Base-by-base conservation (phyloP, 352 stramenopile species). In the Poterioochromonas sp. region DNA sequence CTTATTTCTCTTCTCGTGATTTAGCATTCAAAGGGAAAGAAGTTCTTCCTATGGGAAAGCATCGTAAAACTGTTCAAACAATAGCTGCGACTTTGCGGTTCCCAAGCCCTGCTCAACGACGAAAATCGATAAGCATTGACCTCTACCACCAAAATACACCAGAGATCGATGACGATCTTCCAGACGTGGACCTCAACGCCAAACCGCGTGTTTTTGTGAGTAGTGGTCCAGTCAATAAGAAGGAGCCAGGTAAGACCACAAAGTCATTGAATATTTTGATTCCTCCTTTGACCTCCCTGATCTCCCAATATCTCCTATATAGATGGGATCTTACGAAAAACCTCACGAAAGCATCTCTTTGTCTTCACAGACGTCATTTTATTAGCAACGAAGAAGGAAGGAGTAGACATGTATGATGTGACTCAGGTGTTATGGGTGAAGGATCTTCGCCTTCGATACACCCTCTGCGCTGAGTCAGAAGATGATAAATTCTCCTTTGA, bases 331-430 rank as follows among this genome's bases (percentile, higher is more conserved):
- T 40, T 58, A 29, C n/a, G 65, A 3, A 74, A 74, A 39, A 39
- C 12, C 3, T 11, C 22, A 11, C 37, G 65, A 40, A 3, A 37
- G 0, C 29, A 58, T n/a, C 20, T 74, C 3, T 40, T 74, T 29
- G 8, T 74, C 3, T 74, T 74, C 65, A 74, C 3, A 39, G 65
- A 74, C n/a, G 35, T 74, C 3, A 2, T 74, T 22, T 8, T 74
- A 2, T 34, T 74, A 18, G 40, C 39, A 32, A 58, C n/a, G 29
- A 44, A 41, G 26, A 41, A 44, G 32, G 62, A 71, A 43, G 15
- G 1, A 15, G 39, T 15, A 43, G 62, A 71, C 5, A 44, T 44
- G 2, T 71, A 44, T 47, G 62, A 71, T 29, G 18, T 71, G 3
- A 40, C 2, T 8, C 8, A 44, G 32, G 62, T 71, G 5, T 44